Evolutionary conservation across 352 stramenopile genomes (phyloP).

Genomic region (Phytophthora rubi): DNA sequence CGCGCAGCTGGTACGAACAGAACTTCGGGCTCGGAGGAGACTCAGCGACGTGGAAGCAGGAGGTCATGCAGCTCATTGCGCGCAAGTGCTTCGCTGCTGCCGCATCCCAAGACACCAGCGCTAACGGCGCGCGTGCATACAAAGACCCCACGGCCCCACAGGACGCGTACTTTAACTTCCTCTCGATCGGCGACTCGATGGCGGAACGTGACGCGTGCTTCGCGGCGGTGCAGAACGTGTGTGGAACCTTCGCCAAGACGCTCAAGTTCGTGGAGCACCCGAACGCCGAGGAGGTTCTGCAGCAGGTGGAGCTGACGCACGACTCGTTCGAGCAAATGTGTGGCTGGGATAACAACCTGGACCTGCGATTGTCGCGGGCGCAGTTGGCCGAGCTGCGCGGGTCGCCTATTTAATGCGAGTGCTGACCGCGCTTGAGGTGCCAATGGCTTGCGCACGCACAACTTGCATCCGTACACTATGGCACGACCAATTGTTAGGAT

Average conservation of each 20-base stretch:
- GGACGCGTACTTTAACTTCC: conserved; percentile 77
- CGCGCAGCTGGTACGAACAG: conserved; percentile 87
- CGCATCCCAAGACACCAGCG: conserved; percentile 14
- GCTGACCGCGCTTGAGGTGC: background rate
- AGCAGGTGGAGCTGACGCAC: conserved; percentile 85
- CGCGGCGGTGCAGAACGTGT: conserved; percentile 63
- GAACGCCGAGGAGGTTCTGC: conserved; percentile 78
- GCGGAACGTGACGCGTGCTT: conserved; percentile 88
- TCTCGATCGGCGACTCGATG: conserved; percentile 88
- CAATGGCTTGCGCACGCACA: background rate
- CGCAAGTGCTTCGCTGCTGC: conserved; percentile 75
- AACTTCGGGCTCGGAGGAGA: conserved; percentile 81
- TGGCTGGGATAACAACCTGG: conserved; percentile 69
- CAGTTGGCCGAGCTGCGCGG: conserved; percentile 81
- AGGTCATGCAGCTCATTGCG: conserved; percentile 88
- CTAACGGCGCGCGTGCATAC: conserved; percentile 1
- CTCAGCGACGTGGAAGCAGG: conserved; percentile 84
- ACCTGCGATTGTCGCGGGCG: conserved; percentile 76
- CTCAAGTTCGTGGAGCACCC: conserved; percentile 89
- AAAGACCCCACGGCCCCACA: conserved; percentile 7
- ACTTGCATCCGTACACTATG: conserved; percentile 17
- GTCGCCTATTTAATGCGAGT: conserved; percentile 35
- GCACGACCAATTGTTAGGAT: conserved; percentile 30
- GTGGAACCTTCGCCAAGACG: conserved; percentile 83
- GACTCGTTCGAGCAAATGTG: conserved; percentile 91